phyloP scores from a whole-genome alignment of 352 stramenopile genomes.

The Thraustotheca clavata region DNA sequence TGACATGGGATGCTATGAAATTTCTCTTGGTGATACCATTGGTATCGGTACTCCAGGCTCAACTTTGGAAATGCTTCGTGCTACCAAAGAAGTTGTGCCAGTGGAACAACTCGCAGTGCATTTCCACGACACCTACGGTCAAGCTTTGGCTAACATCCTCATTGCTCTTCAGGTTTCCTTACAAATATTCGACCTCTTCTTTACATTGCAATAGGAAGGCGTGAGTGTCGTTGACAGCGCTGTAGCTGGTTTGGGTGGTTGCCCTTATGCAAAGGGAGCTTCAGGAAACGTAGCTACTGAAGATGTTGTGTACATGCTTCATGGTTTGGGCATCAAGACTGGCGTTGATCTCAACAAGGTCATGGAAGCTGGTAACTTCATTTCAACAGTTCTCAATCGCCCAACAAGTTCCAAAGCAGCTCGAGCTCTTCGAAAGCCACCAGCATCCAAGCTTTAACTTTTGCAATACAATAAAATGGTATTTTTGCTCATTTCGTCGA shows the following conservation, averaged over 20 bases:
- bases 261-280: conserved; percentile 93
- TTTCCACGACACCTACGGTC: conserved; percentile 97
- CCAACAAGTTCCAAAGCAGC: conserved; percentile 85
- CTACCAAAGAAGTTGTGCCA: conserved; percentile 67
- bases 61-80: conserved; percentile 72
- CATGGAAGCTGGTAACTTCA: conserved; percentile 85
- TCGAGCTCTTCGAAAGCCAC: conserved; percentile 28
- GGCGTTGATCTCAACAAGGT: conserved; percentile 91
- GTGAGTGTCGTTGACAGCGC: conserved; percentile 92
- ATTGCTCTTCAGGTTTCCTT: conserved; percentile 64
- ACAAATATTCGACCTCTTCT: background rate
- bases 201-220: conserved; percentile 49
- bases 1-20: conserved; percentile 94
- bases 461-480: too few species aligned
- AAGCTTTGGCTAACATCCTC: conserved; percentile 94
- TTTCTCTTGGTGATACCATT: conserved; percentile 93
- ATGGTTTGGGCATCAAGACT: conserved; percentile 92
- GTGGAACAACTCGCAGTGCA: conserved; percentile 89
- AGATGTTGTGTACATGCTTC: conserved; percentile 96
- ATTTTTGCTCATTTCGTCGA: background rate
- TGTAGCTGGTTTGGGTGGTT: conserved; percentile 93
- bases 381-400: conserved; percentile 68
- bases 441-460: conserved; percentile 14
- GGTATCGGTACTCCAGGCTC: conserved; percentile 86
- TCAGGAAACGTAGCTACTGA: conserved; percentile 96